A percentile compares a stretch with the other conserved stretches of the same genome.
Evolutionary conservation across 2,329 filamentous ascomycete species (phyloP).

Genomic region (Sporothrix protearum): DNA sequence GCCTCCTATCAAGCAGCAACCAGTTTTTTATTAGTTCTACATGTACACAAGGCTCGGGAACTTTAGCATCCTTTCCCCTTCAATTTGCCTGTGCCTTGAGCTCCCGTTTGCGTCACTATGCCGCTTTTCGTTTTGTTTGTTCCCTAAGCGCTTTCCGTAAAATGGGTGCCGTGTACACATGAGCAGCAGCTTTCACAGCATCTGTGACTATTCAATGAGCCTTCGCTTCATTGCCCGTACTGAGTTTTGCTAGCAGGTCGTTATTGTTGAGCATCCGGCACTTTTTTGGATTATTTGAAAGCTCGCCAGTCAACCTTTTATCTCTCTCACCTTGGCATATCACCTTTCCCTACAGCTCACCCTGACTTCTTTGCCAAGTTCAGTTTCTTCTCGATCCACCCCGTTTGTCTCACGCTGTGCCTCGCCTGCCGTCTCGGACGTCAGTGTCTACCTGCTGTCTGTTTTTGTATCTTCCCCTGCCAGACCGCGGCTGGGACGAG

Average conservation of each 20-base stretch:
- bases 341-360: too few relatives aligned
- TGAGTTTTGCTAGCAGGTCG: neutral
- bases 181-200: neutral
- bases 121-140: neutral
- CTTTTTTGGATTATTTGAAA: neutral
- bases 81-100: neutral
- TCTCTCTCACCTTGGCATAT: too few relatives aligned
- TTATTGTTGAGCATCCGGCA: neutral
- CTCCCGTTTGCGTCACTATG: neutral
- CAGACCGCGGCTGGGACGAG: slow-evolving; percentile 1
- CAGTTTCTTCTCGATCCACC: neutral
- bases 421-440: neutral
- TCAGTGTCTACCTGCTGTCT: slow-evolving; percentile 2
- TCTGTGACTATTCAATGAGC: neutral
- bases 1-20: neutral
- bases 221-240: neutral
- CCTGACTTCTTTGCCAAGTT: neutral
- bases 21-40: neutral
- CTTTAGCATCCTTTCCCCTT: neutral
- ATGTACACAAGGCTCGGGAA: neutral
- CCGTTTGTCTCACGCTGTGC: neutral
- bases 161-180: neutral
- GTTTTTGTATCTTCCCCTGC: neutral
- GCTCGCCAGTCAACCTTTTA: neutral
- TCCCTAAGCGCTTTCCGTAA: neutral